Evolutionary conservation across 352 stramenopile species (phyloP).

Genomic region (Pythium scleroteichum): DNA sequence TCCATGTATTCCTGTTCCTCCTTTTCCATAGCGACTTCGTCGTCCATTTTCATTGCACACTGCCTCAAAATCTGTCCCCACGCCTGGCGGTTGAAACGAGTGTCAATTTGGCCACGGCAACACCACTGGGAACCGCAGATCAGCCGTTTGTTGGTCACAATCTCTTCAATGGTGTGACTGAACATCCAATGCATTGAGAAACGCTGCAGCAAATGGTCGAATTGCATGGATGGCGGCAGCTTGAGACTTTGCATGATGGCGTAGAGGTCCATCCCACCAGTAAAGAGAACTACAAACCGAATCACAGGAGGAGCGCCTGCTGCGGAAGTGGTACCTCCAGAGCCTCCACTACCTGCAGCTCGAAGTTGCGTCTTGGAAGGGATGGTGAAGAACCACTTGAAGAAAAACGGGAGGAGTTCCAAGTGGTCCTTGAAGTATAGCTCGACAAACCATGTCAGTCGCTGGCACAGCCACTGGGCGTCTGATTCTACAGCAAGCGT

Average conservation of each 20-base stretch:
- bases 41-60: slow-evolving; percentile 40
- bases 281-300: slow-evolving; percentile 70
- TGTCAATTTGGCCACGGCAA: slow-evolving; percentile 53
- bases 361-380: slow-evolving; percentile 56
- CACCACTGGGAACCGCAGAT: slow-evolving; percentile 49
- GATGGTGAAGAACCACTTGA: slow-evolving; percentile 65
- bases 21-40: slow-evolving; percentile 28
- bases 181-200: slow-evolving; percentile 46
- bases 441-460: slow-evolving; percentile 56
- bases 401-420: slow-evolving; percentile 54
- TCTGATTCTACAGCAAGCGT: slow-evolving; percentile 55
- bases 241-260: slow-evolving; percentile 54
- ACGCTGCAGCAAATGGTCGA: slow-evolving; percentile 53
- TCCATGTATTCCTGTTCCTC: slow-evolving; percentile 44
- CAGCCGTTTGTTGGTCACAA: slow-evolving; percentile 62
- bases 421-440: slow-evolving; percentile 60
- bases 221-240: slow-evolving; percentile 60
- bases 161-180: slow-evolving; percentile 58
- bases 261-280: slow-evolving; percentile 57
- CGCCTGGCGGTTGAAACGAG: slow-evolving; percentile 55
- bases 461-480: slow-evolving; percentile 38
- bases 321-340: slow-evolving; percentile 10
- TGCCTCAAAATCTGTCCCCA: slow-evolving; percentile 56
- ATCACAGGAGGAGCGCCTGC: slow-evolving; percentile 35
- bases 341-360: slow-evolving; percentile 22